Conservation (phyloP, 2,329 filamentous ascomycete species). For the Aphanoascus verrucosus region DNA sequence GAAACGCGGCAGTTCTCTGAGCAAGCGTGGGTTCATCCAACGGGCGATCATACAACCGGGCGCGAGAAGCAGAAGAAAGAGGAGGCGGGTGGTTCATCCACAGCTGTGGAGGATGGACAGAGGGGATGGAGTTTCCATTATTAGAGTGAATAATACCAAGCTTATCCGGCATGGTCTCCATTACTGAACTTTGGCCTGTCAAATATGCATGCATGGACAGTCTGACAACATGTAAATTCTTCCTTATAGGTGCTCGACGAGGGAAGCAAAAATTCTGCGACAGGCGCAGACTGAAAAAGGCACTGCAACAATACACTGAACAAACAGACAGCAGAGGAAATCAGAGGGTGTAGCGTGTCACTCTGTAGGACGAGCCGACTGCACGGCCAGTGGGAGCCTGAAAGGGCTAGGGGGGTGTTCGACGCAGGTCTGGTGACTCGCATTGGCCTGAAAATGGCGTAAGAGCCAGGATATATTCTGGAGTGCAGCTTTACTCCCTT, state of each 20-base stretch:
- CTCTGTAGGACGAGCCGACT: constrained; percentile 13
- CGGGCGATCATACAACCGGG: constrained; percentile 21
- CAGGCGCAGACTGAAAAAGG: background rate
- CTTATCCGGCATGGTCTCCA: constrained; percentile 27
- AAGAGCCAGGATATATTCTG: constrained; percentile 14
- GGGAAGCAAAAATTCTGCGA: background rate
- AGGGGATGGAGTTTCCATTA: constrained; percentile 23
- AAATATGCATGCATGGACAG: constrained; percentile 1
- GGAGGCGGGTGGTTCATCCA: constrained; percentile 24
- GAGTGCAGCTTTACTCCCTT: constrained; percentile 12
- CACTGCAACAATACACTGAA: background rate
- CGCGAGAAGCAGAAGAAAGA: constrained; percentile 20
- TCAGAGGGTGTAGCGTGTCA: constrained; percentile 14
- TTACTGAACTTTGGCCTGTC: constrained; percentile 16
- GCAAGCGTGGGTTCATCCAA: constrained; percentile 26
- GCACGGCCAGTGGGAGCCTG: background rate
- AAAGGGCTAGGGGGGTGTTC: constrained; percentile 11
- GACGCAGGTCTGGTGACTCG: constrained; percentile 9
- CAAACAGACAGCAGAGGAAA: constrained; percentile 8
- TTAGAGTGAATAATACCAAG: constrained; percentile 21
- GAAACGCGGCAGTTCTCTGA: constrained; percentile 25
- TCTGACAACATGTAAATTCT: background rate
- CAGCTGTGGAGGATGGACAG: constrained; percentile 23
- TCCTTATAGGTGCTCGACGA: background rate
- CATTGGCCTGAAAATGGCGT: constrained; percentile 13